Base-by-base conservation (phyloP, 2,329 filamentous ascomycete genomes). In the Pezicula rhizophila region DNA sequence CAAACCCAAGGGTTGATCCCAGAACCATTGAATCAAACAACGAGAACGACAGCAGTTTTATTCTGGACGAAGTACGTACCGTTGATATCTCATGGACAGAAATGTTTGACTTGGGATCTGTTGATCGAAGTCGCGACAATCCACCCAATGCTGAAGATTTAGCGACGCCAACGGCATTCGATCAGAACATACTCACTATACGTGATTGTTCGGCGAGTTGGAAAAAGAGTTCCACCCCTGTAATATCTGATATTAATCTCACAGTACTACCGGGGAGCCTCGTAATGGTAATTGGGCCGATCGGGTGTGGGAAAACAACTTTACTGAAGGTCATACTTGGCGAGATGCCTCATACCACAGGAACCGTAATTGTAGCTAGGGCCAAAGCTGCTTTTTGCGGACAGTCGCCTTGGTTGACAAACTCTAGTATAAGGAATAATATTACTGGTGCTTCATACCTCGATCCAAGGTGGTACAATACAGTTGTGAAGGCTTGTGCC, bases 391-490 rank as follows among this genome's bases (percentile, higher is more conserved):
- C 65, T 1, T 74, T 70, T 51, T 72, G 70, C 45, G 65, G 67
- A 39, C 72, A 75, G 48, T 59, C 57, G 0, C 66, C 71, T 0
- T 75, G 71, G 70, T 61, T 73, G 4, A 60, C 63, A 4, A 73
- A 74, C 47, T 60, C 56, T 2, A 66, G 65, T 0, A 57, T 73
- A 25, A 58, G 60, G 6, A 53, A 68, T 0, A 69, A 69, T 28
- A 69, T 75, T 5, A 48, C 67, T 0, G 69, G 66, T 0, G 51
- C 47, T n/a, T 52, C 54, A 1, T 48, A 41, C 12, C 53, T 43
- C 35, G 60, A 67, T 33, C 52, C 53, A 12, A 51, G 48, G 12
- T 61, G 52, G 18, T 57, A 57, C 34, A 45, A 50, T 15, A 51
- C 49, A 38, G 48, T 57, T 2, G 15, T 58, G 15, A 45, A 46